Evolutionary conservation across 2,329 filamentous ascomycete species (phyloP).

Genomic region (Bisporella sp.): DNA sequence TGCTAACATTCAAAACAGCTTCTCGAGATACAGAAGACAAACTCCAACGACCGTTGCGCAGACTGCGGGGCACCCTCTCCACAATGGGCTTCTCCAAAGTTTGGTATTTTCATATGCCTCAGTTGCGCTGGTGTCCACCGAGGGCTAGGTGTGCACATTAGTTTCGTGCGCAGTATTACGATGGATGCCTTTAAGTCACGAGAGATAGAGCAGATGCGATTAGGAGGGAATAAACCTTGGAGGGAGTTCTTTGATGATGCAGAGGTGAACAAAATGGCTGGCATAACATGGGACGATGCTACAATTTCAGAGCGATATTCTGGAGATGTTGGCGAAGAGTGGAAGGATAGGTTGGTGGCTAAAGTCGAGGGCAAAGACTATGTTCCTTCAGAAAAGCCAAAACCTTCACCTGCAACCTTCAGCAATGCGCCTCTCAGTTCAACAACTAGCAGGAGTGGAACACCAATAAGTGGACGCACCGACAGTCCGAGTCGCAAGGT

Average conservation of each 20-base stretch:
- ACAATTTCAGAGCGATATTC: slow-evolving; percentile 89
- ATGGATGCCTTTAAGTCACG: slow-evolving; percentile 97
- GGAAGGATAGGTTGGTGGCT: slow-evolving; percentile 80
- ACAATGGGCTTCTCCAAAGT: slow-evolving; percentile 97
- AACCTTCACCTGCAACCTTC: slow-evolving; percentile 14
- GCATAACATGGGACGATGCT: slow-evolving; percentile 66
- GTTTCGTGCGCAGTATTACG: slow-evolving; percentile 92
- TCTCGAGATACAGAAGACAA: slow-evolving; percentile 81
- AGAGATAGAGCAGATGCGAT: slow-evolving; percentile 90
- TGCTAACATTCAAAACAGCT: slow-evolving; percentile 47
- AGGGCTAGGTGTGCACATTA: slow-evolving; percentile 93
- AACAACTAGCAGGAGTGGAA: slow-evolving; percentile 22
- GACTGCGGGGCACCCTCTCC: slow-evolving; percentile 94
- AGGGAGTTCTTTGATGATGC: slow-evolving; percentile 78
- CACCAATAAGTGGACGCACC: slow-evolving; percentile 16
- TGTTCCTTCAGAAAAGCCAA: slow-evolving; percentile 59
- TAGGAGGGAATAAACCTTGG: slow-evolving; percentile 86
- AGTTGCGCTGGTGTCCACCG: slow-evolving; percentile 93
- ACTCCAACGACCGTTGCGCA: slow-evolving; percentile 84
- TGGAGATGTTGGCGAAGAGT: slow-evolving; percentile 86
- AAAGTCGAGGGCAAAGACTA: slow-evolving; percentile 88
- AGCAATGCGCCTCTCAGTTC: slow-evolving; percentile 15
- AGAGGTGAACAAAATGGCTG: slow-evolving; percentile 57
- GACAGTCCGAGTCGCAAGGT: slow-evolving; percentile 35
- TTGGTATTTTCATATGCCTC: slow-evolving; percentile 97